phyloP scores from a whole-genome alignment of 495 filamentous ascomycete genomes.

The Xylaria grammica region DNA sequence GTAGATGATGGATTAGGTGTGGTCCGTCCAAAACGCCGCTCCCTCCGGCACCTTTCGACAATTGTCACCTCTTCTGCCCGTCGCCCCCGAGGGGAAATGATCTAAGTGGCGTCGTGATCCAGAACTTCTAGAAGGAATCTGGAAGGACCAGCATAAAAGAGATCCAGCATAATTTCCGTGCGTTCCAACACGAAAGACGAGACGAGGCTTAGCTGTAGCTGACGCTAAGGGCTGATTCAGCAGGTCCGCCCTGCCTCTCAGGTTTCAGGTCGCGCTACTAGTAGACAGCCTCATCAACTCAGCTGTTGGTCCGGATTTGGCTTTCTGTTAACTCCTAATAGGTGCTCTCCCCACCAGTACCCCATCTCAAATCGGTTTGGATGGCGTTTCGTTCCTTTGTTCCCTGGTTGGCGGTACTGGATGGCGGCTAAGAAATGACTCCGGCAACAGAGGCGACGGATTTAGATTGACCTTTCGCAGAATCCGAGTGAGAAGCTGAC shows the following conservation, averaged over 20 bases:
- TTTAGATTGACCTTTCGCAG: not conserved
- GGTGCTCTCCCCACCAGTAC: too few relatives aligned
- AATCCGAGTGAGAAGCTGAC: not conserved
- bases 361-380: not conserved
- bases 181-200: not conserved
- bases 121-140: constrained; percentile 21
- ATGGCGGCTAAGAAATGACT: too few relatives aligned
- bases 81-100: constrained; percentile 4
- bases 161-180: not conserved
- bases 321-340: not conserved
- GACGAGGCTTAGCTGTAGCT: constrained; percentile 21
- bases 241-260: constrained; percentile 23
- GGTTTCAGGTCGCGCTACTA: constrained; percentile 23
- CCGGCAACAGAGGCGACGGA: not conserved
- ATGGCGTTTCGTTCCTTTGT: not conserved
- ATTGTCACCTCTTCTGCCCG: not conserved
- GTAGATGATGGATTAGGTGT: not conserved
- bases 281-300: constrained; percentile 20
- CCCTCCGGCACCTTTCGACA: not conserved
- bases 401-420: not conserved
- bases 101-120: constrained; percentile 13
- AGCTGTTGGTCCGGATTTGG: constrained; percentile 11
- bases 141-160: constrained; percentile 8
- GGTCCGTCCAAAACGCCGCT: constrained; percentile 1
- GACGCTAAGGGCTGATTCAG: constrained; percentile 18